These are phyloP conservation scores for Wickerhamiella nectarea DNA, from an alignment of 805 yeast species.

Conservation along the genomic window DNA sequence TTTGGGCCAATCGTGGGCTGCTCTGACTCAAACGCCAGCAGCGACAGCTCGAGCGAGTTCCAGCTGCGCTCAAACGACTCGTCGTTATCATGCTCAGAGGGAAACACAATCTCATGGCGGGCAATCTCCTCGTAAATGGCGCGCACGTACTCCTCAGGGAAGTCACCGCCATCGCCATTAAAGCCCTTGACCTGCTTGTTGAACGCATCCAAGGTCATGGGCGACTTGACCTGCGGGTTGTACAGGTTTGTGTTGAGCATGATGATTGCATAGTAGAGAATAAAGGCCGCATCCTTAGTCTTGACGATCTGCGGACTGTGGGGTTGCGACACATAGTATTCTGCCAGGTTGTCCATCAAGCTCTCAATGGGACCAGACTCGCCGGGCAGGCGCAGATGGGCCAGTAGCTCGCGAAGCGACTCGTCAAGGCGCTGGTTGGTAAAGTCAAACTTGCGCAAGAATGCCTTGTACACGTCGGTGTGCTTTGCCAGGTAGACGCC, in stretches of 20 bases:
- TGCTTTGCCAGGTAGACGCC: slow-evolving; percentile 83
- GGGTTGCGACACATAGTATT: slow-evolving; percentile 59
- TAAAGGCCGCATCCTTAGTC: slow-evolving; percentile 81
- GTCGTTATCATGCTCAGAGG: slow-evolving; percentile 90
- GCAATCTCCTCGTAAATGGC: slow-evolving; percentile 69
- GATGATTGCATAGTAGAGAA: slow-evolving; percentile 80
- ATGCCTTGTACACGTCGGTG: slow-evolving; percentile 47
- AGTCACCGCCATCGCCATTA: slow-evolving; percentile 47
- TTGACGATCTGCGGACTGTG: slow-evolving; percentile 29
- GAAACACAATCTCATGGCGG: slow-evolving; percentile 87
- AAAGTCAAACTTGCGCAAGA: slow-evolving; percentile 63
- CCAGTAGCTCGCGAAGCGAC: slow-evolving; percentile 69
- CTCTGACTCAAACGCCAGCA: slow-evolving; percentile 17
- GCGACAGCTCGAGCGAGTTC: slow-evolving; percentile 24
- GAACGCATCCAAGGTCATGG: slow-evolving; percentile 78
- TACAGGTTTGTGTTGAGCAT: slow-evolving; percentile 90
- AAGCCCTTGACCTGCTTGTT: slow-evolving; percentile 69
- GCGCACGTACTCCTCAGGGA: slow-evolving; percentile 73
- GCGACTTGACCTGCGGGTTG: slow-evolving; percentile 71
- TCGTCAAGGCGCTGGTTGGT: slow-evolving; percentile 76
- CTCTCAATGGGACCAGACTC: slow-evolving; percentile 95
- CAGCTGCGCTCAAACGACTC: slow-evolving; percentile 78
- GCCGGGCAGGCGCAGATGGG: slow-evolving; percentile 85
- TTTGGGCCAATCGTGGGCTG: slow-evolving; percentile 22
- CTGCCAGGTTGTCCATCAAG: slow-evolving; percentile 74